Base-by-base conservation (phyloP, 23 red algal species). In the Cyanidium caldarium region DNA sequence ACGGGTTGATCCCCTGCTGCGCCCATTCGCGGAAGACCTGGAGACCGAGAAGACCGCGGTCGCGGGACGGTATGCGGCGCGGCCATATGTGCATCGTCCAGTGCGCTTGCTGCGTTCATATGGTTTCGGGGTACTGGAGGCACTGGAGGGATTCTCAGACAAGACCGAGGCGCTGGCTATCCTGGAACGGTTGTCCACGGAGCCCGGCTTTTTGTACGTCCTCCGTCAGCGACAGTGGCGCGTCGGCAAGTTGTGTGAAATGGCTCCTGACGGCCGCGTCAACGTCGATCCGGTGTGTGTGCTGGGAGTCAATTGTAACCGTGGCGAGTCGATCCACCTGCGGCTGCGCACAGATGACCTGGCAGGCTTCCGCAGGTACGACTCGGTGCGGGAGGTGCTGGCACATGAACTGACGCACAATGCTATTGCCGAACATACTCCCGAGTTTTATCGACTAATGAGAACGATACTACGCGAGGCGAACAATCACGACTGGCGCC, bases 271-370 rank as follows among this genome's bases (percentile, higher is more conserved):
- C 36, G 89, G 89, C 1, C 44, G 76, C 17, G 89, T 95, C 5
- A 76, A 77, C 28, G 67, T 95, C 7, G 89, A 95, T 65, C 82
- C 89, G 0, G 82, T 95, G 21, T 95, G 89, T 57, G 89, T 95
- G 33, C 65, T 95, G 1, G 89, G 89, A 25, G 70, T 80, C 37
- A 95, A 95, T 40, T 34, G 35, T 0, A 67, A 66, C 25, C 56
- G 45, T 17, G 89, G 89, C 0, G 16, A 28, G 39, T 68, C 66
- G 67, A 95, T 95, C 58, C 39, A 78, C 2, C 67, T 95, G 0
- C 77, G 89, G 16, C 72, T 95, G 0, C 77, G 89, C 23, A 95
- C 89, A 20, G 89, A 95, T 36, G 82, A 95, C 42, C 46, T 77
- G 67, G 42, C 61, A 21, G 89, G 89, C 2, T 87, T 95, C 39